A percentile compares a stretch with the other conserved stretches of the same genome.
phyloP scores from a whole-genome alignment of 495 filamentous ascomycete species.

The Opeltia flavorubescens region DNA sequence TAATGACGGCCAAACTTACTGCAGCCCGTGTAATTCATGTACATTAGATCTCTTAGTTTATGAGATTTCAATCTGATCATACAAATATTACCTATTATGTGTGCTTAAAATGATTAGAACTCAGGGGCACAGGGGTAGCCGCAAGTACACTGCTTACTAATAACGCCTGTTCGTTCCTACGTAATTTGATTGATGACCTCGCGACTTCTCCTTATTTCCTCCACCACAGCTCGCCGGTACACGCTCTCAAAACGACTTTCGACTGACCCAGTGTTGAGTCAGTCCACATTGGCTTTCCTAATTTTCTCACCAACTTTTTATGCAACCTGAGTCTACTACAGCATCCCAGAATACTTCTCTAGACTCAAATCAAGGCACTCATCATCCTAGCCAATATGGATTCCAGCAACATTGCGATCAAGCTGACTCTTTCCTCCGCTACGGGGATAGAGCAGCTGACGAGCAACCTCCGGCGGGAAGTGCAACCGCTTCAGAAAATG shows the following conservation, averaged over 20 bases:
- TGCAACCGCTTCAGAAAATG: conserved; percentile 9
- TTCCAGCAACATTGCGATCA: conserved; percentile 34
- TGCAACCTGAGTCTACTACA: conserved; percentile 69
- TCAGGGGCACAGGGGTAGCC: too few species aligned
- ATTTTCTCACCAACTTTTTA: conserved; percentile 51
- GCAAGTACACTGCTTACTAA: too few species aligned
- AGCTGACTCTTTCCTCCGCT: conserved; percentile 15
- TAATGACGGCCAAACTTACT: too few species aligned
- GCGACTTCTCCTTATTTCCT: background rate
- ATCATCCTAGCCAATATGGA: conserved; percentile 61
- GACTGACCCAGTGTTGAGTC: conserved; percentile 44
- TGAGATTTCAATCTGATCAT: too few species aligned
- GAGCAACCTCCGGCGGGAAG: conserved; percentile 13
- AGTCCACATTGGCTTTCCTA: conserved; percentile 38
- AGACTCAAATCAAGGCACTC: conserved; percentile 28
- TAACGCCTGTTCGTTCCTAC: too few species aligned
- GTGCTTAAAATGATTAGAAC: too few species aligned
- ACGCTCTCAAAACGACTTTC: background rate
- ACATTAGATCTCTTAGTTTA: too few species aligned
- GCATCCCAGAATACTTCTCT: conserved; percentile 38
- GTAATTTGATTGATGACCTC: too few species aligned
- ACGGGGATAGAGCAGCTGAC: conserved; percentile 10
- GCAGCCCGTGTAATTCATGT: too few species aligned
- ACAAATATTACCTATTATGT: too few species aligned
- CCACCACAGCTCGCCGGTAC: background rate